These are phyloP conservation scores for Chionographis japonica DNA, from an alignment of 106 monocot genomes.

Conservation along the genomic window DNA sequence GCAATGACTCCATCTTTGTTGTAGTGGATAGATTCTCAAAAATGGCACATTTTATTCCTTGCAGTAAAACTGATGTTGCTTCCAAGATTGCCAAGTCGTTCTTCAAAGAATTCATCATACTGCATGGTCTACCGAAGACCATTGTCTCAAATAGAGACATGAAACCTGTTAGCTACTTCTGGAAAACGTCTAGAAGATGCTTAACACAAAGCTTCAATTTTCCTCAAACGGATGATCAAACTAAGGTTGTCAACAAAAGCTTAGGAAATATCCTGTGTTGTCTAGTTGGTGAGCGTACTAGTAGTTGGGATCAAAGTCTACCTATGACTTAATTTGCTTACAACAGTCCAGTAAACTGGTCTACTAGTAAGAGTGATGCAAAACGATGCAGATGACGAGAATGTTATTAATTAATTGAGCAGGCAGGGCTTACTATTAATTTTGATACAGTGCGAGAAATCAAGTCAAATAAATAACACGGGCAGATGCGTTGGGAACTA, in stretches of 20 bases:
- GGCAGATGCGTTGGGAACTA: too few relatives aligned
- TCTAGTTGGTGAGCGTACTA: not conserved
- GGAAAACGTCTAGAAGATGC: not conserved
- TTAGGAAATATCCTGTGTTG: not conserved
- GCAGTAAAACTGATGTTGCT: not conserved
- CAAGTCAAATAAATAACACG: too few relatives aligned
- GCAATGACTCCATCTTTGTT: not conserved
- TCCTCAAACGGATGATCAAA: not conserved
- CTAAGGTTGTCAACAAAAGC: not conserved
- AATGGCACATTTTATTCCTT: conserved; percentile 6
- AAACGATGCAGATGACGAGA: too few relatives aligned
- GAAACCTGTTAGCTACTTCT: not conserved
- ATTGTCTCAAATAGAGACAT: not conserved
- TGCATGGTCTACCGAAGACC: not conserved
- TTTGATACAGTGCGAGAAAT: too few relatives aligned
- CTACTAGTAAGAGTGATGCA: too few relatives aligned
- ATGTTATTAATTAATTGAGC: too few relatives aligned
- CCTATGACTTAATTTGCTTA: too few relatives aligned
- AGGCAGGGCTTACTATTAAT: too few relatives aligned
- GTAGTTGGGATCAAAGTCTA: not conserved
- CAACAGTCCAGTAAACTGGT: too few relatives aligned
- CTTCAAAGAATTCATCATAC: not conserved
- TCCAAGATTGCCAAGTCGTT: not conserved
- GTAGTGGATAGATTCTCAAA: conserved; percentile 1
- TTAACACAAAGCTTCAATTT: too few relatives aligned